Evolutionary conservation across 495 filamentous ascomycete genomes (phyloP).

Genomic region (Penicillium angulare): DNA sequence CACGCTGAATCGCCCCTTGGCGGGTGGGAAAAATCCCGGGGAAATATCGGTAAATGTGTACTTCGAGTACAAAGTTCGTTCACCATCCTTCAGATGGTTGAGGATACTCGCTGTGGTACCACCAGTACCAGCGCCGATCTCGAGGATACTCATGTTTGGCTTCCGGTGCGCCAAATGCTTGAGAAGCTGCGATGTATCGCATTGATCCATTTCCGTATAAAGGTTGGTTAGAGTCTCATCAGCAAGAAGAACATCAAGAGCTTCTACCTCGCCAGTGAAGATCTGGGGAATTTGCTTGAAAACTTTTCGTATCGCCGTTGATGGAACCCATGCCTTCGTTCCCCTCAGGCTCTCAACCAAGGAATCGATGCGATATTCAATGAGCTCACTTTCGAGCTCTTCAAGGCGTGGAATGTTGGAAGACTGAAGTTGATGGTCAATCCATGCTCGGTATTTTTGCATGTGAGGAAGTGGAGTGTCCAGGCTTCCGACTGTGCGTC

Average conservation of each 20-base stretch:
- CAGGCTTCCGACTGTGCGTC: conserved; percentile 1
- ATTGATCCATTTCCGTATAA: conserved; percentile 24
- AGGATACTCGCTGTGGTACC: conserved; percentile 35
- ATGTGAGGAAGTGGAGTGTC: conserved; percentile 7
- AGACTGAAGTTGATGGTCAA: conserved; percentile 5
- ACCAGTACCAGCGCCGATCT: conserved; percentile 49
- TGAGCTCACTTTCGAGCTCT: not conserved
- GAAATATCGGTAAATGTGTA: conserved; percentile 46
- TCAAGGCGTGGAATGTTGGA: conserved; percentile 1
- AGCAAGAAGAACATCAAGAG: conserved; percentile 29
- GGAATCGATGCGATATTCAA: not conserved
- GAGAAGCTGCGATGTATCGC: conserved; percentile 19
- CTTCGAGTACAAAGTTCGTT: conserved; percentile 3
- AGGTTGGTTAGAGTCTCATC: conserved; percentile 26
- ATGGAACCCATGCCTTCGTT: not conserved
- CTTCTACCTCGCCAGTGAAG: conserved; percentile 19
- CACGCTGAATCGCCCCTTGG: not conserved
- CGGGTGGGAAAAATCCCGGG: conserved; percentile 44
- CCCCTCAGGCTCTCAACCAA: not conserved
- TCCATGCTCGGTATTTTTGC: conserved; percentile 12
- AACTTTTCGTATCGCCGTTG: not conserved
- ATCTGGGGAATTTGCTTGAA: conserved; percentile 10
- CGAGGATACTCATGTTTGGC: conserved; percentile 42
- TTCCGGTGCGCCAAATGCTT: conserved; percentile 34
- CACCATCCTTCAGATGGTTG: conserved; percentile 9